Evolutionary conservation across 495 filamentous ascomycete genomes (phyloP).

Genomic region (Pseudevernia furfuracea): DNA sequence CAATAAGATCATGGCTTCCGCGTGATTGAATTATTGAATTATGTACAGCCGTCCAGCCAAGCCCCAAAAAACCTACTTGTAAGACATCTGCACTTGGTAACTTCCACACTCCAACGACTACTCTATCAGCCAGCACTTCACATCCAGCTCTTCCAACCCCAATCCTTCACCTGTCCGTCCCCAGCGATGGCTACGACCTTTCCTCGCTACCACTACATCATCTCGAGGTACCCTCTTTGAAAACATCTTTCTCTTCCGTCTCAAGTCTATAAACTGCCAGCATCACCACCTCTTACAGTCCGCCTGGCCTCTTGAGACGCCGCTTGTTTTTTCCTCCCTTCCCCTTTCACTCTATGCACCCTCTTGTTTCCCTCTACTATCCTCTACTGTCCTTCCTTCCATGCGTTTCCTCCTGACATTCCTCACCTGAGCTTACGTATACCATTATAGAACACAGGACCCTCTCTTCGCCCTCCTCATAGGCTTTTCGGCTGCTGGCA

Average conservation of each 20-base stretch:
- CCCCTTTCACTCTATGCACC: neutral
- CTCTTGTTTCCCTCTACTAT: neutral
- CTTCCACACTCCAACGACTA: neutral
- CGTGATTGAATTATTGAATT: neutral
- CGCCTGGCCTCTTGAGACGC: neutral
- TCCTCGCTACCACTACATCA: slow-evolving; percentile 17
- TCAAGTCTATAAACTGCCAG: neutral
- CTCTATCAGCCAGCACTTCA: neutral
- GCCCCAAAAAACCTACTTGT: neutral
- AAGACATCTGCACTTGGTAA: neutral
- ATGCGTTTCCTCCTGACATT: neutral
- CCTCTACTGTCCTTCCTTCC: neutral
- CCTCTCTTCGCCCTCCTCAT: slow-evolving; percentile 82
- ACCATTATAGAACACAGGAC: slow-evolving; percentile 54
- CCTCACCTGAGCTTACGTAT: neutral
- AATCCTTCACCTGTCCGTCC: neutral
- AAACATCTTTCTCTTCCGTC: neutral
- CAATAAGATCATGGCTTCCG: neutral
- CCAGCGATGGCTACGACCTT: slow-evolving; percentile 12
- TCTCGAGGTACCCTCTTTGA: slow-evolving; percentile 14
- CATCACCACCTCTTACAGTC: neutral
- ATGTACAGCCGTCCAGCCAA: neutral
- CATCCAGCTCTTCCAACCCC: neutral
- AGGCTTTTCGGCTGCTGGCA: slow-evolving; percentile 53
- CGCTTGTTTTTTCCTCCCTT: neutral